A percentile compares a stretch with the other conserved stretches of the same genome.
Evolutionary conservation across 129 eudicot species (phyloP).

Genomic region (Flaveria trinervia): DNA sequence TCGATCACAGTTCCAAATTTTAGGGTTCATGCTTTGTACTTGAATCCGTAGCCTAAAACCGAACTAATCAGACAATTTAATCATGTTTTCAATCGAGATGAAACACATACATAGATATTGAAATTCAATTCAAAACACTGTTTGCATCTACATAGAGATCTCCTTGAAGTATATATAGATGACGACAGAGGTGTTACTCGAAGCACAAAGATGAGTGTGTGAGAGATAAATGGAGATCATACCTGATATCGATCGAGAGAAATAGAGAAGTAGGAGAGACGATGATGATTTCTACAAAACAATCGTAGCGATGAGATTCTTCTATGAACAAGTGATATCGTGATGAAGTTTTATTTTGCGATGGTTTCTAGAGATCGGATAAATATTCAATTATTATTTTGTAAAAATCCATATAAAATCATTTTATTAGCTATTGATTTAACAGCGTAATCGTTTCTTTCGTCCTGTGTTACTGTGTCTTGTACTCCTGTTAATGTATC

Average conservation of each 20-base stretch:
- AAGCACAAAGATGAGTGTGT: neutral
- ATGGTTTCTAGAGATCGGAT: neutral
- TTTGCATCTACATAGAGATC: slow-evolving; percentile 5
- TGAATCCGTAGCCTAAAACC: neutral
- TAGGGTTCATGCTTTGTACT: slow-evolving; percentile 25
- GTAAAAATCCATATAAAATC: no score
- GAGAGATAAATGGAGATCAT: slow-evolving; percentile 14
- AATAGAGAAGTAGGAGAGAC: slow-evolving; percentile 2
- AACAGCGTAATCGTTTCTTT: no score
- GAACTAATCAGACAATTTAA: neutral
- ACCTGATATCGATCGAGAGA: slow-evolving; percentile 27
- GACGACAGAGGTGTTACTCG: slow-evolving; percentile 1
- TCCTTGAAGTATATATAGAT: neutral
- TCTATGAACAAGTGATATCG: neutral
- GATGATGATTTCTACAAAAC: neutral
- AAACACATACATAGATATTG: no score
- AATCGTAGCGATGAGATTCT: slow-evolving; percentile 19
- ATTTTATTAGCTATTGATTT: no score
- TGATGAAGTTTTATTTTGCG: neutral
- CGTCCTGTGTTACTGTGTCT: no score
- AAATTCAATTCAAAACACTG: slow-evolving; percentile 18
- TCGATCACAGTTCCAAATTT: slow-evolving; percentile 8
- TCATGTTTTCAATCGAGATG: neutral
- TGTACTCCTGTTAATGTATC: no score
- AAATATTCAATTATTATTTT: neutral